Evolutionary conservation across 2,329 filamentous ascomycete genomes (phyloP).

Genomic region (Alternaria angustiovoidea): DNA sequence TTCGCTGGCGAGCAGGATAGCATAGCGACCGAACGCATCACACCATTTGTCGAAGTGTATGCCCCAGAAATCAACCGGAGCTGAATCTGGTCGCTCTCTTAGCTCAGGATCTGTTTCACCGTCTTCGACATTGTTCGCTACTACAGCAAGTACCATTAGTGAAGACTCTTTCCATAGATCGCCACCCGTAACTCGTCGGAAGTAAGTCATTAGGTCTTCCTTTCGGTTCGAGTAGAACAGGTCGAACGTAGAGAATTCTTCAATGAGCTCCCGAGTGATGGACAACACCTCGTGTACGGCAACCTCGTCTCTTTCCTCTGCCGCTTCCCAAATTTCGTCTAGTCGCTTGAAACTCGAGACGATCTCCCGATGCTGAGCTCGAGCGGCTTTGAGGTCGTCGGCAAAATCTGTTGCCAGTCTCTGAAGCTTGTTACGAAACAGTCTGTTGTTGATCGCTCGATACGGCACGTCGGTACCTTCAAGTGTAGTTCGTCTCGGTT

Average conservation of each 20-base stretch:
- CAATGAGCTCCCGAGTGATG: slow-evolving; percentile 64
- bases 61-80: slow-evolving; percentile 71
- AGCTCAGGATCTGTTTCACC: slow-evolving; percentile 39
- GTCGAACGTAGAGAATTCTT: slow-evolving; percentile 67
- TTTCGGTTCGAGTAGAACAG: slow-evolving; percentile 63
- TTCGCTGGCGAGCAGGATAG: slow-evolving; percentile 74
- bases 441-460: slow-evolving; percentile 36
- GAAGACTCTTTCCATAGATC: slow-evolving; percentile 48
- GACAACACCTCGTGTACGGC: slow-evolving; percentile 66
- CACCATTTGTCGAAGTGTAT: slow-evolving; percentile 87
- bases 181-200: slow-evolving; percentile 41
- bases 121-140: slow-evolving; percentile 46
- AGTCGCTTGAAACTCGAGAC: slow-evolving; percentile 56
- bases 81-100: slow-evolving; percentile 33
- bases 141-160: slow-evolving; percentile 46
- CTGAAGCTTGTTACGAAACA: slow-evolving; percentile 42
- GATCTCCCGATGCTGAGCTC: slow-evolving; percentile 49
- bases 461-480: slow-evolving; percentile 42
- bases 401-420: slow-evolving; percentile 32
- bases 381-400: slow-evolving; percentile 54
- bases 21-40: slow-evolving; percentile 88
- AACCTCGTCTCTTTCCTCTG: slow-evolving; percentile 60
- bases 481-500: slow-evolving; percentile 26
- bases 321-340: slow-evolving; percentile 49
- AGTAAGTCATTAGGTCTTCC: slow-evolving; percentile 52